Evolutionary conservation across 768 basidiomycete species (phyloP).

Genomic region (Lactarius indigo): DNA sequence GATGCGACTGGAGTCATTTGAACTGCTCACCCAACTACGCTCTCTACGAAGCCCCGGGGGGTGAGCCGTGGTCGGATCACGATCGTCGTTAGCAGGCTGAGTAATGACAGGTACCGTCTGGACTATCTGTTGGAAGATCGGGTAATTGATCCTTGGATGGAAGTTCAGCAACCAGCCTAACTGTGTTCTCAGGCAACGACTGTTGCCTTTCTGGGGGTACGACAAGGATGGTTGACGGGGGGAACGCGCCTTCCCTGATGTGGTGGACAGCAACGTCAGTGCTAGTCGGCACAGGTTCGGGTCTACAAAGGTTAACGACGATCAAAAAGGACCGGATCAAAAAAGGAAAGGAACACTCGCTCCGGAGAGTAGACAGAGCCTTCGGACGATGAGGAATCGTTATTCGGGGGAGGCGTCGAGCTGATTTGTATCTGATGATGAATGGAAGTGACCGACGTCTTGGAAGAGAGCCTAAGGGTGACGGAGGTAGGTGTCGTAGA

Average conservation of each 20-base stretch:
- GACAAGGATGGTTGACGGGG: conserved; percentile 40
- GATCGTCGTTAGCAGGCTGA: neutral
- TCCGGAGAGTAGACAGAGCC: conserved; percentile 13
- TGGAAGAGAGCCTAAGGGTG: conserved; percentile 43
- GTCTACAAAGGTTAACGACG: conserved; percentile 7
- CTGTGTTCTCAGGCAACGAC: conserved; percentile 1
- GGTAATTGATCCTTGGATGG: conserved; percentile 14
- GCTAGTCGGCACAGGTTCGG: conserved; percentile 1
- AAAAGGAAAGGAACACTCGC: neutral
- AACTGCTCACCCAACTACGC: conserved; percentile 33
- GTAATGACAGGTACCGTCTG: neutral
- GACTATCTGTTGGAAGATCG: neutral
- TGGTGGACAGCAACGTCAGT: conserved; percentile 8
- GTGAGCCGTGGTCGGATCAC: neutral
- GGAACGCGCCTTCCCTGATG: conserved; percentile 63
- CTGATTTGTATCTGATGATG: conserved; percentile 15
- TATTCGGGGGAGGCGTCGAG: conserved; percentile 1
- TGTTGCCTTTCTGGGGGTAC: conserved; percentile 16
- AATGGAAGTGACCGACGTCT: conserved; percentile 18
- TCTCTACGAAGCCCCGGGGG: conserved; percentile 24
- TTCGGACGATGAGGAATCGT: conserved; percentile 7
- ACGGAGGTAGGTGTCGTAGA: conserved; percentile 33
- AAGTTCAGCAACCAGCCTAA: conserved; percentile 14
- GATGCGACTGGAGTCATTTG: conserved; percentile 7
- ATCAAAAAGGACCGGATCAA: neutral